phyloP scores from a whole-genome alignment of 129 eudicot genomes.

The Helichrysum umbraculigerum region DNA sequence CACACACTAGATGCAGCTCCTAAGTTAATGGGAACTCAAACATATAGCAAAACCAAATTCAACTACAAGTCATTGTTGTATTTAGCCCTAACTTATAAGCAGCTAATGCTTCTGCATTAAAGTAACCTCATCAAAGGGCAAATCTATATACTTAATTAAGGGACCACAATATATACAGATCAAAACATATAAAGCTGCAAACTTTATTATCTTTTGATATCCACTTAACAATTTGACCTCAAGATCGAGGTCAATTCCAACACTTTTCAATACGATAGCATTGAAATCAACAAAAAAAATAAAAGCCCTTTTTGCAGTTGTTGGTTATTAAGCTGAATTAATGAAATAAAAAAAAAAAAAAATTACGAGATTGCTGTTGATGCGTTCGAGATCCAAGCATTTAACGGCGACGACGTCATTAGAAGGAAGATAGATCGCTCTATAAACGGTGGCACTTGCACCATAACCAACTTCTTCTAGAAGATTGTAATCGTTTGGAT shows the following conservation, averaged over 20 bases:
- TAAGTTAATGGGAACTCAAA: not conserved
- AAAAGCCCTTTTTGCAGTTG: conserved; percentile 10
- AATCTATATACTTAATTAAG: not conserved
- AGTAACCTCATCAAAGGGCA: not conserved
- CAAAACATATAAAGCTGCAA: not conserved
- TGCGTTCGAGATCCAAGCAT: conserved; percentile 99
- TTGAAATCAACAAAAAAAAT: not conserved
- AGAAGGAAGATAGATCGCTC: conserved; percentile 85
- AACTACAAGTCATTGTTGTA: not conserved
- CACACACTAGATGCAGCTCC: not conserved
- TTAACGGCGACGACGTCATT: conserved; percentile 89
- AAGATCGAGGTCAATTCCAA: conserved; percentile 25
- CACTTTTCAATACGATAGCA: conserved; percentile 12
- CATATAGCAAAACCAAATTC: not conserved
- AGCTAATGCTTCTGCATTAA: not conserved
- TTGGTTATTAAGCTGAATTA: conserved; percentile 9
- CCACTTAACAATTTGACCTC: conserved; percentile 12
- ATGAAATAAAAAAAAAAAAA: not conserved
- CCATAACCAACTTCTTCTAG: conserved; percentile 90
- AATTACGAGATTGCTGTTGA: conserved; percentile 82
- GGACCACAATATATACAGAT: conserved; percentile 5
- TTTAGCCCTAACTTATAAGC: conserved; percentile 5
- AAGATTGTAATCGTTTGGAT: conserved; percentile 70
- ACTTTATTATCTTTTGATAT: conserved; percentile 3
- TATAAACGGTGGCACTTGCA: conserved; percentile 84